Evolutionary conservation across 345 rosid species (phyloP), one percentile per base, ranked within the genome.

Genomic region (Lepidium didymum): DNA sequence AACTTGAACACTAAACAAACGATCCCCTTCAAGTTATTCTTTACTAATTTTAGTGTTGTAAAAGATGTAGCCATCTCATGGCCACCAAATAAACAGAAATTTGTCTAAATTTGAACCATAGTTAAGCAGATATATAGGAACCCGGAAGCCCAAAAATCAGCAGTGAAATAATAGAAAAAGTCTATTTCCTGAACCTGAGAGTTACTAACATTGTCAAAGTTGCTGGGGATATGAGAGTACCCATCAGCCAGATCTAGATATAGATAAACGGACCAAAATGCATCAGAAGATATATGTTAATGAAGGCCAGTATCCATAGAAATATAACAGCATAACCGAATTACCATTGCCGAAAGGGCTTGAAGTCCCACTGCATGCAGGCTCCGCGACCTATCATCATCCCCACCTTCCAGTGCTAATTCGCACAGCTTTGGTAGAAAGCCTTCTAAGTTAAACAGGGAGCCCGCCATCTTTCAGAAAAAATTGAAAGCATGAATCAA

Each of bases 301-400:
- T 49, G 34, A 59, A n/a, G n/a, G n/a, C n/a, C n/a, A n/a, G n/a
- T n/a, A n/a, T n/a, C n/a, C n/a, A n/a, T n/a, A 40, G 51, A 54
- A 25, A 49, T 27, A 21, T 42, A 64, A 33, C 31, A 69, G 11
- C 61, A 15, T 14, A 70, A 50, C 41, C n/a, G 1, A 69, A 33
- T 8, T 87, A 95, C 99, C 98, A 91, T 80, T 46, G 97, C 81
- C 75, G 98, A 86, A 77, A 95, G 96, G 50, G 98, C 84, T 73
- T 86, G 97, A 71, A 95, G 79, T 56, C 87, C 92, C 19, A 96
- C 86, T 37, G 96, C 77, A 43, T 91, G 85, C 59, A 85, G 75
- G 59, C 52, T 78, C 43, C 66, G 76, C 16, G 80, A 78, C 77
- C 86, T 86, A 72, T 85, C 92, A 68, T 84, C 85, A 44, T 86